A percentile compares a stretch with the other conserved stretches of the same genome.
Conservation (phyloP, 2,329 filamentous ascomycete genomes). For the Lasiodiplodia sp. region DNA sequence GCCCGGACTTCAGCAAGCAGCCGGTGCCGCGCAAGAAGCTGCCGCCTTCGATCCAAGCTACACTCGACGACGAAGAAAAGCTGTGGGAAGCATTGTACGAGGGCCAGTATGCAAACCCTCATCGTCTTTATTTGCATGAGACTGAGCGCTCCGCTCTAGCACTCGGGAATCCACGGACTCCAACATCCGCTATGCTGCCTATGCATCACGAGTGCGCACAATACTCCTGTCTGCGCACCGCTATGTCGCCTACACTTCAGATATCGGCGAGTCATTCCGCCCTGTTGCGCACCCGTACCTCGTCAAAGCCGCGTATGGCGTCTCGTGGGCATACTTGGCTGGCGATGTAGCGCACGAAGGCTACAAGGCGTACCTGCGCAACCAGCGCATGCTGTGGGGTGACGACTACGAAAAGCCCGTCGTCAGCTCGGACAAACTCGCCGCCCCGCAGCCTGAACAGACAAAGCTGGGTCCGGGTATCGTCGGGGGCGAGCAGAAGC, state of each 20-base stretch:
- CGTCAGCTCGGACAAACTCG: slow-evolving; percentile 29
- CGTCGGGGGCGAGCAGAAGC: slow-evolving; percentile 28
- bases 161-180: slow-evolving; percentile 82
- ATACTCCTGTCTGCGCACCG: slow-evolving; percentile 90
- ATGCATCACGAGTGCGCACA: slow-evolving; percentile 83
- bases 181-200: slow-evolving; percentile 88
- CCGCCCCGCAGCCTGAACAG: slow-evolving; percentile 31
- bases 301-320: slow-evolving; percentile 82
- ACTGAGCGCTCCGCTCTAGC: slow-evolving; percentile 51
- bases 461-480: slow-evolving; percentile 38
- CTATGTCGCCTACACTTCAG: slow-evolving; percentile 96
- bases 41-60: slow-evolving; percentile 62
- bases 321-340: slow-evolving; percentile 91
- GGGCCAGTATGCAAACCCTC: slow-evolving; percentile 69
- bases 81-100: slow-evolving; percentile 80
- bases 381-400: slow-evolving; percentile 78
- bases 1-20: slow-evolving; percentile 56
- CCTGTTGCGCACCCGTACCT: slow-evolving; percentile 87
- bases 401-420: slow-evolving; percentile 56
- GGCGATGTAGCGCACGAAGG: slow-evolving; percentile 93
- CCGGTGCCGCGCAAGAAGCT: slow-evolving; percentile 59
- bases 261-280: slow-evolving; percentile 95
- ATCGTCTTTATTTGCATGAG: not conserved
- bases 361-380: slow-evolving; percentile 91
- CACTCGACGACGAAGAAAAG: slow-evolving; percentile 70